Percentiles rank a stretch among this genome's conserved stretches.
phyloP scores from a whole-genome alignment of 208 protist species.

The Acanthamoeba sp. region DNA sequence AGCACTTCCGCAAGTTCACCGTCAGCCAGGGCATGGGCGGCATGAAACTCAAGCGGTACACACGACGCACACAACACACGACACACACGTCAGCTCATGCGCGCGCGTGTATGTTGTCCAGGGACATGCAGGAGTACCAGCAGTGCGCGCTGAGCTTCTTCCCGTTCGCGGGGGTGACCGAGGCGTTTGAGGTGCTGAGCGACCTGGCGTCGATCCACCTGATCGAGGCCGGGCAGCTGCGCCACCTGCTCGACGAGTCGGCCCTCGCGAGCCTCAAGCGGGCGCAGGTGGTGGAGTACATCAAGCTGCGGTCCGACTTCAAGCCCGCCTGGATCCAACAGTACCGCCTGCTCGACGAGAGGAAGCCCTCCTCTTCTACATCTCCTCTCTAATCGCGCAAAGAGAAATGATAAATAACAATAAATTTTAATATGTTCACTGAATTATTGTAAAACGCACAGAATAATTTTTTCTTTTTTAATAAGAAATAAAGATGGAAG shows the following conservation, averaged over 20 bases:
- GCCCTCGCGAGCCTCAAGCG: slow-evolving; percentile 12
- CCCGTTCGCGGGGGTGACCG: neutral
- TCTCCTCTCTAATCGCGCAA: neutral
- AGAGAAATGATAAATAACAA: too few relatives aligned
- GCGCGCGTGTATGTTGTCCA: neutral
- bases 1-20: slow-evolving; percentile 38
- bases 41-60: slow-evolving; percentile 59
- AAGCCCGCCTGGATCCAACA: slow-evolving; percentile 43
- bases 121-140: slow-evolving; percentile 70
- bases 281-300: slow-evolving; percentile 20
- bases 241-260: slow-evolving; percentile 18
- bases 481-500: too few relatives aligned
- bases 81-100: neutral
- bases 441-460: too few relatives aligned
- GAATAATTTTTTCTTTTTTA: too few relatives aligned
- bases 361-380: neutral
- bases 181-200: slow-evolving; percentile 30
- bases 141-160: neutral
- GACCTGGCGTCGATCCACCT: slow-evolving; percentile 58
- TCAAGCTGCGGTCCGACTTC: slow-evolving; percentile 61
- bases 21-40: slow-evolving; percentile 62
- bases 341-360: slow-evolving; percentile 52
- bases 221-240: slow-evolving; percentile 24
- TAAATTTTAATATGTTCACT: too few relatives aligned
- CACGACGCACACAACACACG: neutral